These are phyloP conservation scores for Escallonia rubra DNA, from an alignment of 129 eudicot genomes.

Conservation along the genomic window DNA sequence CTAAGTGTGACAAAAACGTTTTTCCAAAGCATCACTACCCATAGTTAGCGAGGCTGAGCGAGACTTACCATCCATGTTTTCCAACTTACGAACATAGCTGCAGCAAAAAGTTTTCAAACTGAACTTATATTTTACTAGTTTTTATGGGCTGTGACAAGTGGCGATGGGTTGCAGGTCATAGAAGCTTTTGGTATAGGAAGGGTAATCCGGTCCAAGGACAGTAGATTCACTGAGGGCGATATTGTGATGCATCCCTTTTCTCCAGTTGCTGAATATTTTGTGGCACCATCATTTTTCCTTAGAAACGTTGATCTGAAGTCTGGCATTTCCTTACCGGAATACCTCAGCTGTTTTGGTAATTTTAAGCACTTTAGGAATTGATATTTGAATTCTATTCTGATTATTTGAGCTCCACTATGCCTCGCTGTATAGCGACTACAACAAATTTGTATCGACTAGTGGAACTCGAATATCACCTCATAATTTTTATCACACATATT, in stretches of 20 bases:
- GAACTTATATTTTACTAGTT: too few relatives aligned
- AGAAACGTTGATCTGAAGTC: constrained; percentile 31
- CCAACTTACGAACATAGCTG: too few relatives aligned
- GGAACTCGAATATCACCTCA: too few relatives aligned
- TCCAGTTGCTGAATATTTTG: constrained; percentile 32
- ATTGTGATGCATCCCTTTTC: constrained; percentile 22
- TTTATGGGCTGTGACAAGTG: too few relatives aligned
- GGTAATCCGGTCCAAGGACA: constrained; percentile 31
- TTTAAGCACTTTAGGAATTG: not conserved
- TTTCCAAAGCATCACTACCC: too few relatives aligned
- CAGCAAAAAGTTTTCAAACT: too few relatives aligned
- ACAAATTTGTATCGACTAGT: too few relatives aligned
- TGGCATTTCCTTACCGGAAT: constrained; percentile 21
- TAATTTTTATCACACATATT: too few relatives aligned
- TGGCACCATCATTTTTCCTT: constrained; percentile 22
- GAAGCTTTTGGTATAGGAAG: constrained; percentile 25
- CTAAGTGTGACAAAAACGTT: too few relatives aligned
- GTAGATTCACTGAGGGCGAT: constrained; percentile 27
- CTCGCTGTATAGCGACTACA: too few relatives aligned
- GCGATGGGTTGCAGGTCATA: constrained; percentile 16
- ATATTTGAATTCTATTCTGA: not conserved
- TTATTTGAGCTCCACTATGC: not conserved
- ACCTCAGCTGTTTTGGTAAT: constrained; percentile 33
- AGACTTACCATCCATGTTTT: too few relatives aligned
- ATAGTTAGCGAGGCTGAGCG: too few relatives aligned